phyloP scores from a whole-genome alignment of 768 basidiomycete species.

The Xerocomellus dryophilus region DNA sequence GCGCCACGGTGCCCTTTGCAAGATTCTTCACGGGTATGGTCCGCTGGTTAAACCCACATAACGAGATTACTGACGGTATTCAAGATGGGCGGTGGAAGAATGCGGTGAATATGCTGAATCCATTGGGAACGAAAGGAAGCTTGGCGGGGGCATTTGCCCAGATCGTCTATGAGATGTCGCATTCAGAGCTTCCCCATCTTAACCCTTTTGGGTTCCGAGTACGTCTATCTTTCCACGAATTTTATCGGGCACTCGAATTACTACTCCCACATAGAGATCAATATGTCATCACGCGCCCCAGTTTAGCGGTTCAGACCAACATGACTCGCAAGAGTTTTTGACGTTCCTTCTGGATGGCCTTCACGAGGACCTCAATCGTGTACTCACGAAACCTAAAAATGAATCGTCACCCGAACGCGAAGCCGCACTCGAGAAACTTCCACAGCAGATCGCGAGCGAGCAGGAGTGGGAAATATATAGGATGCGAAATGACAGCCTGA shows the following conservation, averaged over 20 bases:
- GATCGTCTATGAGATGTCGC: slow-evolving; percentile 84
- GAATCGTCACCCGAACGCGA: slow-evolving; percentile 76
- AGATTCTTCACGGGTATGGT: slow-evolving; percentile 80
- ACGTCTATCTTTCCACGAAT: slow-evolving; percentile 33
- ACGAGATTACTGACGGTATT: slow-evolving; percentile 1
- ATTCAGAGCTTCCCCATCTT: slow-evolving; percentile 77
- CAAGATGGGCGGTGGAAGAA: slow-evolving; percentile 77
- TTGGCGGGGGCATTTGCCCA: slow-evolving; percentile 80
- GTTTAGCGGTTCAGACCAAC: slow-evolving; percentile 86
- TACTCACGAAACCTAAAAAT: slow-evolving; percentile 66
- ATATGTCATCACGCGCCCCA: slow-evolving; percentile 61
- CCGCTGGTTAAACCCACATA: neutral
- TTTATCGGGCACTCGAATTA: neutral
- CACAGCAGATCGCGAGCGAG: slow-evolving; percentile 84
- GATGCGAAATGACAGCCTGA: slow-evolving; percentile 85
- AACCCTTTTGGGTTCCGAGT: slow-evolving; percentile 85
- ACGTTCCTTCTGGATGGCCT: slow-evolving; percentile 90
- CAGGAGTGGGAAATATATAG: slow-evolving; percentile 92
- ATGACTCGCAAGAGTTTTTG: slow-evolving; percentile 97
- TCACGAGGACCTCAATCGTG: slow-evolving; percentile 83
- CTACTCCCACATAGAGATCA: slow-evolving; percentile 45
- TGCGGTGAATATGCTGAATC: slow-evolving; percentile 82
- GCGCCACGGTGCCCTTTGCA: slow-evolving; percentile 90
- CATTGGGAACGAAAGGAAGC: slow-evolving; percentile 82
- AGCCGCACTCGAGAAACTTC: slow-evolving; percentile 81